Conservation (phyloP, 2,329 filamentous ascomycete genomes). For the Colletotrichum sp. region DNA sequence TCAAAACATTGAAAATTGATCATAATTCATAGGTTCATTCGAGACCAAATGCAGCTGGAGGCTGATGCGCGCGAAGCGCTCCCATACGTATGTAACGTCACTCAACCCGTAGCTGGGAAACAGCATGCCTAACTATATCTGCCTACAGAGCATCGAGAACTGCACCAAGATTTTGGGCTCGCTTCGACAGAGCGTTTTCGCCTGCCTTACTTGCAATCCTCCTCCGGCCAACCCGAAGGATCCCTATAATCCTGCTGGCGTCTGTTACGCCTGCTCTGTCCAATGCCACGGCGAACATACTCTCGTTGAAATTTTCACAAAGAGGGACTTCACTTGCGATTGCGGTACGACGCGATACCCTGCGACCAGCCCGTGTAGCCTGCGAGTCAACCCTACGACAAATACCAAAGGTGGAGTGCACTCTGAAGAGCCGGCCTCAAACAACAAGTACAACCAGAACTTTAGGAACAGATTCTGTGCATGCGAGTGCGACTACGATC, state of each 20-base stretch:
- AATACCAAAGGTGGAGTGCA: slow-evolving; percentile 79
- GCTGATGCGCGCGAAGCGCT: slow-evolving; percentile 94
- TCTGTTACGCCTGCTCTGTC: slow-evolving; percentile 97
- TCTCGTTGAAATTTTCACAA: slow-evolving; percentile 94
- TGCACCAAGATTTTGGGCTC: slow-evolving; percentile 92
- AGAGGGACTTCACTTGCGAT: slow-evolving; percentile 95
- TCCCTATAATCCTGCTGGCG: slow-evolving; percentile 75
- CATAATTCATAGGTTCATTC: slow-evolving; percentile 71
- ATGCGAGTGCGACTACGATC: slow-evolving; percentile 86
- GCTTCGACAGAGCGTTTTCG: slow-evolving; percentile 87
- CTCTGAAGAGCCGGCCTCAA: slow-evolving; percentile 72
- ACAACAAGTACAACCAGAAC: slow-evolving; percentile 95
- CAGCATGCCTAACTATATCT: neutral
- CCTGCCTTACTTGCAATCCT: slow-evolving; percentile 93
- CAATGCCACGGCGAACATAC: slow-evolving; percentile 95
- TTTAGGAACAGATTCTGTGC: slow-evolving; percentile 93
- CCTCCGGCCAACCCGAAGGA: slow-evolving; percentile 68
- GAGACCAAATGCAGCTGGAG: slow-evolving; percentile 88
- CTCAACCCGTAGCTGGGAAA: neutral
- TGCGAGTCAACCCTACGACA: slow-evolving; percentile 76
- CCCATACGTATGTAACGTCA: slow-evolving; percentile 75
- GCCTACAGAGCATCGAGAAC: slow-evolving; percentile 80
- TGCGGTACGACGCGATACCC: slow-evolving; percentile 87
- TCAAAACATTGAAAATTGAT: neutral
- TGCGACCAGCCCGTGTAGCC: slow-evolving; percentile 71